These are phyloP conservation scores for Didymella lethalis DNA, from an alignment of 2,329 filamentous ascomycete genomes.

Conservation along the genomic window DNA sequence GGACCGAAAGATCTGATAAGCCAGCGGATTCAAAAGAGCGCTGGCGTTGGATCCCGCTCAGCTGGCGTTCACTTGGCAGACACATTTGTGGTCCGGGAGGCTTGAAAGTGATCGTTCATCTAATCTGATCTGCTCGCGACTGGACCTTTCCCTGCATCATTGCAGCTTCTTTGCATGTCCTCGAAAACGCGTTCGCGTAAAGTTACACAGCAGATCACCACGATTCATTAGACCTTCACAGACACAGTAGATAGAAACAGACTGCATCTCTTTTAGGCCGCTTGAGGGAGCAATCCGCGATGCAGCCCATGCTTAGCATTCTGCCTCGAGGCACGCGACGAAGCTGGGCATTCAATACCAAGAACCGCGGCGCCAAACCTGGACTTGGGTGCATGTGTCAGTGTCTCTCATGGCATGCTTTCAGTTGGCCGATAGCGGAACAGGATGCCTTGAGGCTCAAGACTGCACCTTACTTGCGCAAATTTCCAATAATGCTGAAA, in stretches of 20 bases:
- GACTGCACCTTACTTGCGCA: not conserved
- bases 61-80: slow-evolving; percentile 16
- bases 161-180: slow-evolving; percentile 1
- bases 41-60: slow-evolving; percentile 8
- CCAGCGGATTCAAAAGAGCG: slow-evolving; percentile 1
- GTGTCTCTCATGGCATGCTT: not conserved
- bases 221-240: not conserved
- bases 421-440: slow-evolving; percentile 5
- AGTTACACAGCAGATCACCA: not conserved
- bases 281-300: not conserved
- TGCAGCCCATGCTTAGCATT: not conserved
- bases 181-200: not conserved
- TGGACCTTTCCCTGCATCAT: slow-evolving; percentile 4
- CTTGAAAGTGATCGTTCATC: slow-evolving; percentile 4
- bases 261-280: not conserved
- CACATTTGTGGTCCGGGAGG: slow-evolving; percentile 1
- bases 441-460: not conserved
- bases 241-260: not conserved
- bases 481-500: not conserved
- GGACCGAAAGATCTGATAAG: slow-evolving; percentile 14
- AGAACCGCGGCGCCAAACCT: slow-evolving; percentile 5
- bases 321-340: slow-evolving; percentile 2
- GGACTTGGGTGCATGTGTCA: not conserved
- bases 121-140: slow-evolving; percentile 11
- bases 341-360: slow-evolving; percentile 16